Percentiles rank a stretch among this genome's conserved stretches.
Conservation (phyloP, 1,284 basidiomycete genomes). For the Pseudozyma sp. region DNA sequence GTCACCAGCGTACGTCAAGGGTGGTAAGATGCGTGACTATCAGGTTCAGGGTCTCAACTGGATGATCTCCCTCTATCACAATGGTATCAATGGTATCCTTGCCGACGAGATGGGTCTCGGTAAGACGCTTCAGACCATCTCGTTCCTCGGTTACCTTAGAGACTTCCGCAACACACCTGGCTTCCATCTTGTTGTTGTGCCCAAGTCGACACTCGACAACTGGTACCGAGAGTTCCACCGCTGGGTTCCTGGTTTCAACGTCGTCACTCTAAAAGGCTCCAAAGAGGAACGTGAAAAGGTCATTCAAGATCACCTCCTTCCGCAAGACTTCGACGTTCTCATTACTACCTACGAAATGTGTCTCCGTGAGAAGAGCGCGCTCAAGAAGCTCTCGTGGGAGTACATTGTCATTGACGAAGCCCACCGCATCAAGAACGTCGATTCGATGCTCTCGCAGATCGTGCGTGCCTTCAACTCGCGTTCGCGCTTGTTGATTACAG, state of each 20-base stretch:
- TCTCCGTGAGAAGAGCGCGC: constrained; percentile 88
- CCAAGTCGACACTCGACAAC: constrained; percentile 97
- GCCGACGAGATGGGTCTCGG: constrained; percentile 83
- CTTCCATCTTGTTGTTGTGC: constrained; percentile 94
- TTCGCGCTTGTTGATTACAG: constrained; percentile 92
- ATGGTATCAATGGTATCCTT: constrained; percentile 65
- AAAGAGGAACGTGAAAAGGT: constrained; percentile 89
- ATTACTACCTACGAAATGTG: constrained; percentile 98
- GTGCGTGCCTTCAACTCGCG: constrained; percentile 90
- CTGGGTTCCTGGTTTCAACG: constrained; percentile 87
- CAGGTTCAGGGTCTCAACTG: constrained; percentile 97
- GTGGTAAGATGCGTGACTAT: constrained; percentile 88
- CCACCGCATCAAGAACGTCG: constrained; percentile 98
- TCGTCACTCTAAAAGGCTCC: constrained; percentile 83
- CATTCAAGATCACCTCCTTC: constrained; percentile 81
- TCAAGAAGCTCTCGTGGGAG: constrained; percentile 96
- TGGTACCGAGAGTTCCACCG: constrained; percentile 92
- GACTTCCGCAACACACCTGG: constrained; percentile 82
- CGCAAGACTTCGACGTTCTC: constrained; percentile 92
- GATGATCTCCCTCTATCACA: constrained; percentile 74
- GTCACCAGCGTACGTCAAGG: constrained; percentile 71
- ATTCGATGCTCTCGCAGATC: constrained; percentile 94
- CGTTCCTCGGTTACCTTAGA: constrained; percentile 94
- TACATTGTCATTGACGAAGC: constrained; percentile 99
- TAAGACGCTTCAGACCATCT: constrained; percentile 97